Evolutionary conservation across 1,284 basidiomycete species (phyloP), one percentile per base, ranked within the genome.

Genomic region (Fistulinella cinereoalba): DNA sequence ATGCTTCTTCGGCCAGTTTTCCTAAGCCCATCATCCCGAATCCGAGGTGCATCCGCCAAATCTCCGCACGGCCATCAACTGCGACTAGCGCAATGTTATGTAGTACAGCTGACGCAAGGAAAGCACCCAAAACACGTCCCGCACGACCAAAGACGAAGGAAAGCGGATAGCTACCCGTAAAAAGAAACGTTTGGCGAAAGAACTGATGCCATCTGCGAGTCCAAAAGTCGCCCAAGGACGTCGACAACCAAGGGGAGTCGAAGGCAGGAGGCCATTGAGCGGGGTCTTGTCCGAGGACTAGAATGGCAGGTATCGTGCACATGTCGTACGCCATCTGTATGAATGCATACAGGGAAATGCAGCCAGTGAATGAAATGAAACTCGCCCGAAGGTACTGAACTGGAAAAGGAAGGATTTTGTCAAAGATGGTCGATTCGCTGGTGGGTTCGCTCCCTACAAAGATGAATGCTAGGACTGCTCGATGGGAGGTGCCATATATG

Each of bases 1-100:
- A 57, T 5, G 56, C 43, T 7, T 55, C 57, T 56, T 85, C 82
- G 9, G 75, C 44, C 6, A 77, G 43, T 16, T 76, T 55, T 0
- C 75, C 80, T 0, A 76, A 54, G 0, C 72, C 81, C 64, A 74
- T 79, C 53, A 80, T 62, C 25, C 81, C 46, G 57, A 84, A 85
- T 53, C 75, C 81, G 4, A 74, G 72, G 0, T 66, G 62, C n/a
- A 79, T 66, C 12, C 60, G 53, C 25, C 55, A 51, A 22, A 73
- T 68, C 25, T 81, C 77, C 0, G 68, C 65, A 10, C 76, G 77
- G 10, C 64, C 63, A 1, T 75, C 74, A 70, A 80, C 72, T 1
- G 74, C 75, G 73, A 77, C 78, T 33, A 78, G 55, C 5, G 73
- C 77, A 22, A 72, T 48, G 50, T 77, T 67, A 50, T 84, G 82